Percentiles rank a stretch among this genome's conserved stretches.
phyloP scores from a whole-genome alignment of 352 stramenopile species.

The Phytophthora pini region DNA sequence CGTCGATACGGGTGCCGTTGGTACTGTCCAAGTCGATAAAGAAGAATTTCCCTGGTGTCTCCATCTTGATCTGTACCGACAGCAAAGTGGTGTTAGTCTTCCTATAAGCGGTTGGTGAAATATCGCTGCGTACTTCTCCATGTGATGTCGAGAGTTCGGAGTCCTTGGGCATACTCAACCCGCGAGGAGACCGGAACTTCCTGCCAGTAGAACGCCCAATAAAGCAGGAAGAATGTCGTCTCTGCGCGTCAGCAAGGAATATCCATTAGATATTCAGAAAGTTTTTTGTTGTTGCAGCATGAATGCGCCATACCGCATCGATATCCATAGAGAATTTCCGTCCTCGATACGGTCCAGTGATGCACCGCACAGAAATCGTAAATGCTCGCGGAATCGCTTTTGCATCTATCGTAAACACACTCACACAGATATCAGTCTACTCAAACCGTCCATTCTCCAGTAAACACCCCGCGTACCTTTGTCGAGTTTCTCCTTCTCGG shows the following conservation, averaged over 20 bases:
- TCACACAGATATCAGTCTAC: conserved; percentile 10
- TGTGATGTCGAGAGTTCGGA: conserved; percentile 86
- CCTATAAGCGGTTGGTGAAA: too few species aligned
- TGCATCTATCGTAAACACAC: conserved; percentile 14
- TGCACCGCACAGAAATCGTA: conserved; percentile 59
- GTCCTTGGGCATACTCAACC: conserved; percentile 82
- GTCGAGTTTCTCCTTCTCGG: conserved; percentile 64
- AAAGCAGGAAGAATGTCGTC: conserved; percentile 63
- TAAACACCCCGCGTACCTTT: conserved; percentile 22
- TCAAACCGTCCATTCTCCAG: neutral
- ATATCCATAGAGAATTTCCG: conserved; percentile 68
- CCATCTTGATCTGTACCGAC: conserved; percentile 61
- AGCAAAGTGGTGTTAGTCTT: too few species aligned
- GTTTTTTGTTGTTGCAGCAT: neutral
- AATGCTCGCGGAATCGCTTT: conserved; percentile 39
- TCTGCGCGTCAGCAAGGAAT: conserved; percentile 16
- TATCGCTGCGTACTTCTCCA: conserved; percentile 50
- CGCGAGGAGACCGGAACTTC: conserved; percentile 77
- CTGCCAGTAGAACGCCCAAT: conserved; percentile 81
- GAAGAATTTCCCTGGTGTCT: conserved; percentile 61
- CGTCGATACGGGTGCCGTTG: conserved; percentile 80
- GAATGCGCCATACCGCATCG: conserved; percentile 42
- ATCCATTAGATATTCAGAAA: too few species aligned
- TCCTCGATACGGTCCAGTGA: conserved; percentile 65
- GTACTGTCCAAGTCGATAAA: conserved; percentile 86